Evolutionary conservation across 768 basidiomycete genomes (phyloP).

Genomic region (Tylopilus cervinicoccineus): DNA sequence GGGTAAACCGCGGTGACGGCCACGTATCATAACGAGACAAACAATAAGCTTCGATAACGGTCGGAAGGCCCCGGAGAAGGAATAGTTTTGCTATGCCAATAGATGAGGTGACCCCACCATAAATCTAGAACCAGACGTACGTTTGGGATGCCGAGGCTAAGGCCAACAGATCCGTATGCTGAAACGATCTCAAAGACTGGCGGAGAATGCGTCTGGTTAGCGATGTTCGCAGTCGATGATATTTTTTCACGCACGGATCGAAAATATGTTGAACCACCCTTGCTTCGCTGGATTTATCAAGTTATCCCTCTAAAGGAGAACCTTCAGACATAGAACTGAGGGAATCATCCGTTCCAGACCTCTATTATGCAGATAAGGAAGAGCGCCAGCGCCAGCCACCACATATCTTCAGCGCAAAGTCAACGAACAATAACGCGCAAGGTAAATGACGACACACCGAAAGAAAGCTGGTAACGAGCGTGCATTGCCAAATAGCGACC

Average conservation of each 20-base stretch:
- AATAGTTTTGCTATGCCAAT: constrained; percentile 63
- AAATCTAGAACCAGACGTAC: constrained; percentile 39
- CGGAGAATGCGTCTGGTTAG: neutral
- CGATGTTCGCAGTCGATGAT: neutral
- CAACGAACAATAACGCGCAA: neutral
- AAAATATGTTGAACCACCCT: constrained; percentile 83
- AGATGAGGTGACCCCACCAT: constrained; percentile 1
- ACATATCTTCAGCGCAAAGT: constrained; percentile 68
- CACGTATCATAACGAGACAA: constrained; percentile 88
- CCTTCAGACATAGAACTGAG: neutral
- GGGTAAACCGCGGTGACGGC: constrained; percentile 84
- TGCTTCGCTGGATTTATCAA: constrained; percentile 50
- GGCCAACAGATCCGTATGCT: constrained; percentile 85
- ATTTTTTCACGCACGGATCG: constrained; percentile 49
- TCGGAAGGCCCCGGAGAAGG: constrained; percentile 72
- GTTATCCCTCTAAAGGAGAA: constrained; percentile 47
- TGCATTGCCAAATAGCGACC: constrained; percentile 78
- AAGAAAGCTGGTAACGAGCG: constrained; percentile 84
- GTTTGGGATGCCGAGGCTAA: constrained; percentile 82
- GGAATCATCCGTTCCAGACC: constrained; percentile 38
- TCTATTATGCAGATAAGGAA: constrained; percentile 94
- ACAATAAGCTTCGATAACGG: constrained; percentile 86
- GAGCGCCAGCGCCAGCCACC: constrained; percentile 86
- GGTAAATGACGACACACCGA: constrained; percentile 48
- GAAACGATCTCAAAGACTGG: constrained; percentile 85